phyloP scores from a whole-genome alignment of 805 yeast species.

The Sugiyamaella qingdaonensis region DNA sequence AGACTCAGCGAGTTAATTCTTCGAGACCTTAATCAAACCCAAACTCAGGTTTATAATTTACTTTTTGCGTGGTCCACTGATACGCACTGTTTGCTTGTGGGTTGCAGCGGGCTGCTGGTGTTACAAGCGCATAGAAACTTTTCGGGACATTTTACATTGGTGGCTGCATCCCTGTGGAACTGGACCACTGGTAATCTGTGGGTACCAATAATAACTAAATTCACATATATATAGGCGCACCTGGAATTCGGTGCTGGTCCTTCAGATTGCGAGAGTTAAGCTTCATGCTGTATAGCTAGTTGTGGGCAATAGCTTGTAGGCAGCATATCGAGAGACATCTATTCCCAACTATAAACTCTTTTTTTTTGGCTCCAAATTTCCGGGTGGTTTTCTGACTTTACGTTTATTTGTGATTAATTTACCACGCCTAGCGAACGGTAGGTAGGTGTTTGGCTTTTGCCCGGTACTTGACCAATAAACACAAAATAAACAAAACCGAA shows the following conservation, averaged over 20 bases:
- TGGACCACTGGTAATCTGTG: background rate
- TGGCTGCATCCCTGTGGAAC: background rate
- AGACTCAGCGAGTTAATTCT: background rate
- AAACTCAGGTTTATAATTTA: background rate
- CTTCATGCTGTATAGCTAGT: background rate
- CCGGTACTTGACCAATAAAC: background rate
- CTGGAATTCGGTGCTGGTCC: background rate
- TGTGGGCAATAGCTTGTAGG: background rate
- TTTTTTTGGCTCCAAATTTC: background rate
- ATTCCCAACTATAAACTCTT: background rate
- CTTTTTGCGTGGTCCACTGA: background rate
- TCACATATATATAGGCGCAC: too few species aligned
- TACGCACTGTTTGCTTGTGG: background rate
- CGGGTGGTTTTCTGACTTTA: background rate
- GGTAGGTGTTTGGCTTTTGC: too few species aligned
- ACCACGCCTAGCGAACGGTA: too few species aligned
- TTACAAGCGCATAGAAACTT: background rate
- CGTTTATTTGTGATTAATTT: background rate
- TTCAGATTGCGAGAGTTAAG: background rate
- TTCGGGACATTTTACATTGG: background rate
- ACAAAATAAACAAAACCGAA: background rate
- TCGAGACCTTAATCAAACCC: background rate
- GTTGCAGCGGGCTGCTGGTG: background rate
- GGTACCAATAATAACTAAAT: too few species aligned
- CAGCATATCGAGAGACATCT: constrained; percentile 1